A percentile compares a stretch with the other conserved stretches of the same genome.
Conservation (phyloP, 306 rosid species). For the Cicer yamashitae region DNA sequence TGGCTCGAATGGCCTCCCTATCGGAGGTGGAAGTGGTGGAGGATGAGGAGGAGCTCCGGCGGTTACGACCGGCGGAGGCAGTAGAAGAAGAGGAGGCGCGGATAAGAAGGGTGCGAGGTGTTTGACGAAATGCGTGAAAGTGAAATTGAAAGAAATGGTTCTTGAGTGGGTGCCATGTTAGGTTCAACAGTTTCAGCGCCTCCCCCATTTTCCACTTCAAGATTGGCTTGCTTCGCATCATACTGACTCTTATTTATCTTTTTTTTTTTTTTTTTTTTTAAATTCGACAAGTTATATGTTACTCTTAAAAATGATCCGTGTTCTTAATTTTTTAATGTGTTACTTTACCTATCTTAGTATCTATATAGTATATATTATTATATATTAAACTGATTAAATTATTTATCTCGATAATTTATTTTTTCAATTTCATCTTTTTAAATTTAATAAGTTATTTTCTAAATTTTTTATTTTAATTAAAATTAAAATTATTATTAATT, state of each 20-base stretch:
- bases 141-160: constrained; percentile 52
- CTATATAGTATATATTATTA: no score
- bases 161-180: constrained; percentile 63
- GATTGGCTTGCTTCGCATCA: neutral
- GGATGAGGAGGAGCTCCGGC: constrained; percentile 62
- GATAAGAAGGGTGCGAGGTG: constrained; percentile 51
- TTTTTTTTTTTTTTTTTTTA: neutral
- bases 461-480: no score
- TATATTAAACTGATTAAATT: no score
- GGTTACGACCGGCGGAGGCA: constrained; percentile 56
- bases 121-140: constrained; percentile 44
- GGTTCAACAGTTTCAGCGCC: constrained; percentile 57
- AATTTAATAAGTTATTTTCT: no score
- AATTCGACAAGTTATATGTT: no score
- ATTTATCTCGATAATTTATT: no score
- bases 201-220: constrained; percentile 45
- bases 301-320: no score
- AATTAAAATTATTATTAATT: no score
- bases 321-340: no score
- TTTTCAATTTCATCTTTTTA: no score
- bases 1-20: constrained; percentile 81
- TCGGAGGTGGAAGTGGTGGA: constrained; percentile 74
- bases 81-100: constrained; percentile 63
- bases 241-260: neutral
- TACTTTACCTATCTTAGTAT: no score